Percentiles rank a stretch among this genome's conserved stretches.
Evolutionary conservation across 164 flowering plant species (phyloP).

Genomic region (Magnolia officinalis): DNA sequence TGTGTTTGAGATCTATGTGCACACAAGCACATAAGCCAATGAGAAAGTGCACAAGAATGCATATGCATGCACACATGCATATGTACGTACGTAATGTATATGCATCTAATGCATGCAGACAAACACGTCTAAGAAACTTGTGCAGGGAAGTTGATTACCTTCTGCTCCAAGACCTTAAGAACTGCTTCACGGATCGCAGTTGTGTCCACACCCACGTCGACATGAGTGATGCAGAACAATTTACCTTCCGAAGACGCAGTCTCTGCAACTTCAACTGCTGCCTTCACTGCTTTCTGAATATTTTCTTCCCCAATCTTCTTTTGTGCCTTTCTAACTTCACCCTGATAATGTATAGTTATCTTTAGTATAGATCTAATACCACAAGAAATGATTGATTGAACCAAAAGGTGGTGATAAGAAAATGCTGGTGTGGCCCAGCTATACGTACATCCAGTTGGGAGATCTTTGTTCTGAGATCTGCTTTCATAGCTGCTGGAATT

Average conservation of each 20-base stretch:
- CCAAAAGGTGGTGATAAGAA: neutral
- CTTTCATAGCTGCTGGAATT: constrained; percentile 84
- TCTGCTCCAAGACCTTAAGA: constrained; percentile 33
- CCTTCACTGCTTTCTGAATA: constrained; percentile 57
- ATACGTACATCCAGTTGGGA: constrained; percentile 62
- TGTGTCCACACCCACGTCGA: constrained; percentile 82
- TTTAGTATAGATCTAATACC: neutral
- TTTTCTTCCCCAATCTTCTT: constrained; percentile 82
- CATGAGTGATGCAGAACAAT: constrained; percentile 54
- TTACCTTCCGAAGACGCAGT: constrained; percentile 67
- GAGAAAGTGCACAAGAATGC: too few species aligned
- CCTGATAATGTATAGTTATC: too few species aligned
- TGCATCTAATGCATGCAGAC: neutral
- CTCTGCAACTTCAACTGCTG: constrained; percentile 61
- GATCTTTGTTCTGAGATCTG: constrained; percentile 62
- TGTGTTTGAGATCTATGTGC: neutral
- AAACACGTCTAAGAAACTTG: neutral
- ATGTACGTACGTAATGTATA: neutral
- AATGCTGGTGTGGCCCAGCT: neutral
- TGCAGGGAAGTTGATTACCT: neutral
- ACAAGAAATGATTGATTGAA: neutral
- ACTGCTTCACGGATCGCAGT: constrained; percentile 91
- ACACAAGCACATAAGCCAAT: neutral
- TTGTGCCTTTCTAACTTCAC: constrained; percentile 65
- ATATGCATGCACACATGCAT: neutral